Percentiles rank a stretch among this genome's conserved stretches.
Conservation (phyloP, 73 alveolate genomes). For the Paramecium sonneborni region DNA sequence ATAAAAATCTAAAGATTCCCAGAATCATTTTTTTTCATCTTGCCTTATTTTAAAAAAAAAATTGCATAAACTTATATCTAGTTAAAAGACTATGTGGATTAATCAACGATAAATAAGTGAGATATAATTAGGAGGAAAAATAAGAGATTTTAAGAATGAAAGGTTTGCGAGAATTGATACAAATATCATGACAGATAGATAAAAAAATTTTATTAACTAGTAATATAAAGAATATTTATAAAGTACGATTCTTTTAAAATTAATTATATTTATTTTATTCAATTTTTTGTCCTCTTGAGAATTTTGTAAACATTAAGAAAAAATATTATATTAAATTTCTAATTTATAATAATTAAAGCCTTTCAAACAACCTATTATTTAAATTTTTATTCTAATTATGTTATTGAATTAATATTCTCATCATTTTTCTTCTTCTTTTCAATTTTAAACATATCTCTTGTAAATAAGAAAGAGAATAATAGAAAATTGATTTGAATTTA, state of each 20-base stretch:
- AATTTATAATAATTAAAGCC: background rate
- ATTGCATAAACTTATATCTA: too few species aligned
- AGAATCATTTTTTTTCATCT: too few species aligned
- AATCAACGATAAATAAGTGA: too few species aligned
- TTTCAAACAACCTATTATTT: background rate
- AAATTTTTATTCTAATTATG: background rate
- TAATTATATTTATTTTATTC: slow-evolving; percentile 4
- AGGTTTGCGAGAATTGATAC: too few species aligned
- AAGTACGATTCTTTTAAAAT: background rate
- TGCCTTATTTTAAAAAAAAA: too few species aligned
- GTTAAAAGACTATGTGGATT: too few species aligned
- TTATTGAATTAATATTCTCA: background rate
- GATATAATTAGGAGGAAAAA: too few species aligned
- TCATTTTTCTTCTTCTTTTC: background rate
- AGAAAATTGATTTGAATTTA: background rate
- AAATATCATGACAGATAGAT: background rate
- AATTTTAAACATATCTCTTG: background rate
- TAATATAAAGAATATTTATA: background rate
- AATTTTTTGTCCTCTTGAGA: background rate
- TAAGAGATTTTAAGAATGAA: too few species aligned
- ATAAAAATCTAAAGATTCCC: too few species aligned
- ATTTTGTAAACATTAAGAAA: background rate
- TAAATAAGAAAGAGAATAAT: background rate
- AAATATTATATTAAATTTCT: background rate
- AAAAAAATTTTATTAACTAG: background rate